Evolutionary conservation across 2,329 filamentous ascomycete genomes (phyloP).

Genomic region (Penicillium sp.): DNA sequence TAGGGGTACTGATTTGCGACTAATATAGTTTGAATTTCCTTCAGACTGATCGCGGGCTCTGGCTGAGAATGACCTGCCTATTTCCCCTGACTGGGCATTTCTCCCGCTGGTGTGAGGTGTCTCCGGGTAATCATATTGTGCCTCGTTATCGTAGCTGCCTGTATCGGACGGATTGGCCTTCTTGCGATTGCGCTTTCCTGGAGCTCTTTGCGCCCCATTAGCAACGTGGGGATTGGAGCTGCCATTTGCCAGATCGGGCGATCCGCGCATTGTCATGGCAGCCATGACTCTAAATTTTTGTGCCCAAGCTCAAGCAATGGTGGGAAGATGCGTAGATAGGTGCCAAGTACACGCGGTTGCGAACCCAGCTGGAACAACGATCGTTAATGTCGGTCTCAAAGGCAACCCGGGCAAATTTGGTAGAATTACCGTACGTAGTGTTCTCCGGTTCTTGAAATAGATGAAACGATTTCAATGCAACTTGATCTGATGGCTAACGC

Average conservation of each 20-base stretch:
- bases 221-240: slow-evolving; percentile 5
- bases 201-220: slow-evolving; percentile 11
- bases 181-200: slow-evolving; percentile 12
- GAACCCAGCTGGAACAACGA: slow-evolving; percentile 11
- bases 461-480: slow-evolving; percentile 1
- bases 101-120: slow-evolving; percentile 1
- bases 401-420: slow-evolving; percentile 2
- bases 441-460: background rate
- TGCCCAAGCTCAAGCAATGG: background rate
- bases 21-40: slow-evolving; percentile 20
- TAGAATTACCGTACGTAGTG: background rate
- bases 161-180: background rate
- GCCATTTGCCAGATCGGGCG: slow-evolving; percentile 23
- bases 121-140: slow-evolving; percentile 1
- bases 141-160: slow-evolving; percentile 6
- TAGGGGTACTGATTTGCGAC: slow-evolving; percentile 10
- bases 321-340: background rate
- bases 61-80: slow-evolving; percentile 18
- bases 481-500: slow-evolving; percentile 18
- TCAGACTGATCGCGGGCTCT: slow-evolving; percentile 15
- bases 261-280: slow-evolving; percentile 14
- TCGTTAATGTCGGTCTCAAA: slow-evolving; percentile 13
- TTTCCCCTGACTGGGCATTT: background rate
- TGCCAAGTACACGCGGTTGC: slow-evolving; percentile 5
- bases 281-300: slow-evolving; percentile 14